Evolutionary conservation across 129 eudicot species (phyloP).

Genomic region (Escallonia rubra): DNA sequence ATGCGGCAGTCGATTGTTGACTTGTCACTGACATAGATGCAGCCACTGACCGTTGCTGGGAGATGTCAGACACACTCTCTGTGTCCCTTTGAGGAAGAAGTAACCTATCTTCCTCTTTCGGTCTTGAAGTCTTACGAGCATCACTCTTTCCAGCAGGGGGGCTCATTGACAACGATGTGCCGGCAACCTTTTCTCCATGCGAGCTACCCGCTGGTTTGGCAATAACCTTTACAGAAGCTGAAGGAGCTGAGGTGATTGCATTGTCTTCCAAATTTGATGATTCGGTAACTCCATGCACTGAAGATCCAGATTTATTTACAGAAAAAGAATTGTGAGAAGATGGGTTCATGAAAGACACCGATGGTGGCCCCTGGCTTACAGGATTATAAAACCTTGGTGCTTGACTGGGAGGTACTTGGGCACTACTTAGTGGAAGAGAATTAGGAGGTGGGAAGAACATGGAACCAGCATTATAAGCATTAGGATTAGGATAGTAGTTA

Average conservation of each 20-base stretch:
- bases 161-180: constrained; percentile 17
- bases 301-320: not conserved
- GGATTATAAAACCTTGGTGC: constrained; percentile 54
- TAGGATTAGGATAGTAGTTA: constrained; percentile 49
- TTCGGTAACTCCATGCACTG: not conserved
- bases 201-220: constrained; percentile 49
- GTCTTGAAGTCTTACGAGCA: constrained; percentile 21
- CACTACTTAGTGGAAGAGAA: constrained; percentile 39
- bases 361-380: constrained; percentile 34
- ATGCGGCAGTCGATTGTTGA: constrained; percentile 12
- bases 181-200: constrained; percentile 37
- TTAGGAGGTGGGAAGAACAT: constrained; percentile 29
- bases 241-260: constrained; percentile 14
- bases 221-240: constrained; percentile 41
- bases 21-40: constrained; percentile 6
- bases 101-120: constrained; percentile 26
- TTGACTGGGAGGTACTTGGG: constrained; percentile 54
- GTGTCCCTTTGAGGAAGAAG: constrained; percentile 28
- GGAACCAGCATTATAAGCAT: constrained; percentile 41
- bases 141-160: constrained; percentile 29
- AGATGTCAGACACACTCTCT: constrained; percentile 22
- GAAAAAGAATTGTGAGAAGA: not conserved
- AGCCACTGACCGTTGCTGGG: constrained; percentile 22
- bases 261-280: constrained; percentile 9
- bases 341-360: constrained; percentile 1